These are phyloP conservation scores for Gonapodya prolifera DNA, from an alignment of 192 early-diverging fungal species.

Conservation along the genomic window DNA sequence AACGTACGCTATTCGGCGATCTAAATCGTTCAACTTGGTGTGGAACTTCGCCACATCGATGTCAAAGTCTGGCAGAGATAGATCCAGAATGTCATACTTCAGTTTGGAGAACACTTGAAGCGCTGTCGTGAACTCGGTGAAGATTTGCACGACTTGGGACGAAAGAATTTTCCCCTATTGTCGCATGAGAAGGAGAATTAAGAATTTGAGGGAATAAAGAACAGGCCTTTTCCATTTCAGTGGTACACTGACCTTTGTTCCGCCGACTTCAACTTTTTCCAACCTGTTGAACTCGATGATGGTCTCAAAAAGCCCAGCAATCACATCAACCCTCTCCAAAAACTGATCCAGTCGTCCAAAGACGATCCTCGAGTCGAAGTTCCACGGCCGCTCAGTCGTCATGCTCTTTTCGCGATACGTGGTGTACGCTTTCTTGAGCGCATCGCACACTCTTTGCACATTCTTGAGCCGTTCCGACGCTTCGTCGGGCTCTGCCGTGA, in stretches of 20 bases:
- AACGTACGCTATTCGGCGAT: conserved; percentile 37
- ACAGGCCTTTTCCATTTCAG: not conserved
- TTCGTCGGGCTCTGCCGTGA: conserved; percentile 46
- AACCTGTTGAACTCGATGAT: conserved; percentile 56
- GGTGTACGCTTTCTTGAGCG: conserved; percentile 36
- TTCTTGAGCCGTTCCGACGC: conserved; percentile 36
- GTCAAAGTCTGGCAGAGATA: conserved; percentile 34
- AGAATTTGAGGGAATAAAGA: conserved; percentile 11
- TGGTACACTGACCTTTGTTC: conserved; percentile 34
- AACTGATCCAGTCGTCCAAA: conserved; percentile 43
- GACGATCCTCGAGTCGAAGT: conserved; percentile 45
- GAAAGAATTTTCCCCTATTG: conserved; percentile 48
- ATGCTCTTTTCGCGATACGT: conserved; percentile 29
- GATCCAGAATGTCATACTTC: conserved; percentile 48
- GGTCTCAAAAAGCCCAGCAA: conserved; percentile 48
- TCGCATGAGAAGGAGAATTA: not conserved
- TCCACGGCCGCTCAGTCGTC: conserved; percentile 36
- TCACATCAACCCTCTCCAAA: conserved; percentile 32
- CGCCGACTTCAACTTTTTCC: conserved; percentile 57
- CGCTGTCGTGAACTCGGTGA: conserved; percentile 39
- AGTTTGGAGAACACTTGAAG: conserved; percentile 33
- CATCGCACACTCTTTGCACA: conserved; percentile 31
- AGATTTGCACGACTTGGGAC: conserved; percentile 46
- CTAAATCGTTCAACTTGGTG: conserved; percentile 41
- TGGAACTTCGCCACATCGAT: conserved; percentile 37